Evolutionary conservation across 495 filamentous ascomycete genomes (phyloP), one percentile per base, ranked within the genome.

Genomic region (Penicillium chermesinum): DNA sequence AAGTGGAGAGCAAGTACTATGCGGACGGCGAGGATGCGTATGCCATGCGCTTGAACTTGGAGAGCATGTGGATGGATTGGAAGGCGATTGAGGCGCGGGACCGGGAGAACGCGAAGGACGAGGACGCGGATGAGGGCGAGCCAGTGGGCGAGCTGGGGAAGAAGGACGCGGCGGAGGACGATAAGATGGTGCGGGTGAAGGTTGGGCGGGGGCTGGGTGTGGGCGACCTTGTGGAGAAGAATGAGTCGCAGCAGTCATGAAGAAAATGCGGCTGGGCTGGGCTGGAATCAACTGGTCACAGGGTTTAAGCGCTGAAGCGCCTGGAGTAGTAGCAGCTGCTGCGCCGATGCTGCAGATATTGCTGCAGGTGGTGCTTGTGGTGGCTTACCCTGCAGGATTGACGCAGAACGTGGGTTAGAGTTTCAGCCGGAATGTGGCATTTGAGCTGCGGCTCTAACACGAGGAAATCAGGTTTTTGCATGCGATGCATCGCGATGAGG

Each of bases 11-110:
- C 53, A 95, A 93, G 68, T 98, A 98, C 81, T 98, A 98, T 63
- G 93, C 93, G 34, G 93, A 97, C 69, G 91, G 90, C 40, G 93
- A 98, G 72, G 91, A 98, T 76, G 93, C 93, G 30, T 95, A 84
- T 61, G 84, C 82, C 55, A 98, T 98, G 93, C 83, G 82, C 56
- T 84, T 91, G 65, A 87, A 96, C 58, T 74, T 98, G 36, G 70
- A 74, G 21, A 73, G 76, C 45, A 76, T 91, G 55, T 73, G 66
- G 66, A 39, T 75, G 33, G 62, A 72, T 40, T 73, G 70, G 70
- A 63, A 60, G 36, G 68, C 65, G 55, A 71, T 66, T 60, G 73
- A 58, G 61, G 66, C 55, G 57, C 60, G 56, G 61, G 67, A 66
- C 44, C 61, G 57, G 53, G 64, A 65, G 66, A 72, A 65, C 43